Evolutionary conservation across 345 rosid genomes (phyloP).

Genomic region (Populus deltoides): DNA sequence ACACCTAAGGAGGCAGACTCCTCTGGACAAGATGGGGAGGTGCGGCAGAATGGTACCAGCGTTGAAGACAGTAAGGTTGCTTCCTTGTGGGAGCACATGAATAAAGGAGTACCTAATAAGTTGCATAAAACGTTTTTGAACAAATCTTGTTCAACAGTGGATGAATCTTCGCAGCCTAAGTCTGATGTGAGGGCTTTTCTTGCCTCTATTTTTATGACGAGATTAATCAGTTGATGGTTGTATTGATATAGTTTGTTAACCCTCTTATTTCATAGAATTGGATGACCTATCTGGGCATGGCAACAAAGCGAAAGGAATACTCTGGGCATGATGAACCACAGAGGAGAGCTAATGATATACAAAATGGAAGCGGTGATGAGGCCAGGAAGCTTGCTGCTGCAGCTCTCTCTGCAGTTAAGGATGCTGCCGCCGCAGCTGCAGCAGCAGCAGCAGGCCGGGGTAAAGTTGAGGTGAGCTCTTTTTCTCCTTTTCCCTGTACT

Average conservation of each 20-base stretch:
- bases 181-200: slow-evolving; percentile 35
- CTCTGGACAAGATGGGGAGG: not conserved
- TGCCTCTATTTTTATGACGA: not conserved
- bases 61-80: slow-evolving; percentile 6
- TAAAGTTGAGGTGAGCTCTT: slow-evolving; percentile 64
- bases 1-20: slow-evolving; percentile 5
- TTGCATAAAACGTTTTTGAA: slow-evolving; percentile 21
- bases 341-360: slow-evolving; percentile 14
- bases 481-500: not conserved
- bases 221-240: not conserved
- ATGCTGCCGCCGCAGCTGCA: slow-evolving; percentile 60
- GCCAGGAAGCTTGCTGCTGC: slow-evolving; percentile 77
- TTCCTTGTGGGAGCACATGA: slow-evolving; percentile 19
- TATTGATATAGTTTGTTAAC: not conserved
- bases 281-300: slow-evolving; percentile 51
- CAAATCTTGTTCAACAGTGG: slow-evolving; percentile 18
- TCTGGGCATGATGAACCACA: slow-evolving; percentile 11
- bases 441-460: slow-evolving; percentile 54
- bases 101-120: slow-evolving; percentile 23
- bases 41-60: not conserved
- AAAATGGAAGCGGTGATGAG: slow-evolving; percentile 46
- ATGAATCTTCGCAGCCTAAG: slow-evolving; percentile 18
- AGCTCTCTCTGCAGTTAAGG: slow-evolving; percentile 81
- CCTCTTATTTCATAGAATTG: slow-evolving; percentile 33
- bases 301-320: slow-evolving; percentile 22